Percentiles rank a stretch among this genome's conserved stretches.
These are phyloP conservation scores for Dioszegia aurantiaca DNA, from an alignment of 768 basidiomycete genomes.

Conservation along the genomic window DNA sequence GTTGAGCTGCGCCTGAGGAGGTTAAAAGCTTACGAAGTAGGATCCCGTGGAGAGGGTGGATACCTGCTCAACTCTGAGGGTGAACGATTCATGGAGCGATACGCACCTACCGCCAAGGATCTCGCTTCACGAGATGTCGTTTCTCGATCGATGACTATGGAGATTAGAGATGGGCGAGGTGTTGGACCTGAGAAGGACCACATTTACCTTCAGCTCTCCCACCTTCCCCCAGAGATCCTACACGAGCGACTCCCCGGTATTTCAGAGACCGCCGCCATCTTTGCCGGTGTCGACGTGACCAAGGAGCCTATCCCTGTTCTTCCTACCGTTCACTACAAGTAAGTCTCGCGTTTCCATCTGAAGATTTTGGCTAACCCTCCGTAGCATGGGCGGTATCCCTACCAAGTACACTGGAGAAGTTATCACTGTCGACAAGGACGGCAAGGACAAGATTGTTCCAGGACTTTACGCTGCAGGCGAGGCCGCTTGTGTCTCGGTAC, in stretches of 20 bases:
- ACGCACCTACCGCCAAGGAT: slow-evolving; percentile 98
- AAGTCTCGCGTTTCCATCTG: slow-evolving; percentile 50
- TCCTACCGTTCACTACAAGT: slow-evolving; percentile 99
- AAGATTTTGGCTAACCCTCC: slow-evolving; percentile 19
- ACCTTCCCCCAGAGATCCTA: slow-evolving; percentile 90
- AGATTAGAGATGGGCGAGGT: slow-evolving; percentile 97
- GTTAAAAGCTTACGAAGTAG: slow-evolving; percentile 54
- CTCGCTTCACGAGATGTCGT: slow-evolving; percentile 99
- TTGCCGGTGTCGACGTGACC: slow-evolving; percentile 97
- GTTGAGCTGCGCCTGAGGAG: slow-evolving; percentile 17
- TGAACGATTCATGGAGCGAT: slow-evolving; percentile 99
- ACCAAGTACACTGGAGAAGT: slow-evolving; percentile 98
- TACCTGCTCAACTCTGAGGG: slow-evolving; percentile 97
- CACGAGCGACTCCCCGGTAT: slow-evolving; percentile 98
- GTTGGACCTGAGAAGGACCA: slow-evolving; percentile 98
- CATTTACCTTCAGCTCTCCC: slow-evolving; percentile 91
- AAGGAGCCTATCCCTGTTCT: slow-evolving; percentile 99
- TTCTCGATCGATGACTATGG: slow-evolving; percentile 97
- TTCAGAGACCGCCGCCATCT: slow-evolving; percentile 98
- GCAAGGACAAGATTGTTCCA: slow-evolving; percentile 89
- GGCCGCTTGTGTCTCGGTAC: slow-evolving; percentile 97
- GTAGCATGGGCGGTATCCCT: slow-evolving; percentile 92
- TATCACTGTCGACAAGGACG: slow-evolving; percentile 77
- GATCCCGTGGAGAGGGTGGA: slow-evolving; percentile 98
- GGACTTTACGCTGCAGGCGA: slow-evolving; percentile 98